A percentile compares a stretch with the other conserved stretches of the same genome.
phyloP scores from a whole-genome alignment of 2,329 filamentous ascomycete species.

The Cytospora piceae region DNA sequence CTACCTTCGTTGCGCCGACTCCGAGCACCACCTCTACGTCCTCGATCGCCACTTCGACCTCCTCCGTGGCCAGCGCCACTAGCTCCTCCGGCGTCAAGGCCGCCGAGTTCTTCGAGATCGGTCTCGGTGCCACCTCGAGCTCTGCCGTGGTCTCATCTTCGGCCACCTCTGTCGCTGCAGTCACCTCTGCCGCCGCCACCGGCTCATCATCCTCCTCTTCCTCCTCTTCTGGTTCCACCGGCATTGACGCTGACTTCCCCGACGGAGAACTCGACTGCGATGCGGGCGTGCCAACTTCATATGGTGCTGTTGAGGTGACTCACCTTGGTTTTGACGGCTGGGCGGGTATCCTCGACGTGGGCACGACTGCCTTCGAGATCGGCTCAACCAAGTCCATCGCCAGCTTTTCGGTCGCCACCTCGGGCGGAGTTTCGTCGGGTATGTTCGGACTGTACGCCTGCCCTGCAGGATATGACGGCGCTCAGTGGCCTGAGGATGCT shows the following conservation, averaged over 20 bases:
- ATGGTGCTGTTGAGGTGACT: conserved; percentile 73
- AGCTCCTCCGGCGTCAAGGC: conserved; percentile 39
- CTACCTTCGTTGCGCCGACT: conserved; percentile 47
- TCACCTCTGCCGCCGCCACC: conserved; percentile 34
- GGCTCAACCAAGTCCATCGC: conserved; percentile 52
- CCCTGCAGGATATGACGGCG: conserved; percentile 88
- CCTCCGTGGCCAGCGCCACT: conserved; percentile 39
- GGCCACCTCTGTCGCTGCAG: conserved; percentile 31
- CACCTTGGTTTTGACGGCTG: conserved; percentile 76
- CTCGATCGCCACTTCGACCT: conserved; percentile 34
- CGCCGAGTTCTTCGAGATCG: conserved; percentile 57
- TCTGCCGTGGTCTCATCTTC: conserved; percentile 37
- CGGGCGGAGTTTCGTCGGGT: conserved; percentile 63
- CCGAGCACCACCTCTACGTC: conserved; percentile 35
- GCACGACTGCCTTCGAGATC: conserved; percentile 16
- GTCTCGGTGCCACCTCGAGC: conserved; percentile 40
- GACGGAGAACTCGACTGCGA: conserved; percentile 73
- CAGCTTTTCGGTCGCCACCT: conserved; percentile 66
- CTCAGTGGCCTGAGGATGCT: conserved; percentile 75
- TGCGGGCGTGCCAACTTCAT: conserved; percentile 72
- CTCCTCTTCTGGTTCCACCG: conserved; percentile 46
- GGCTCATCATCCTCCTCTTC: conserved; percentile 37
- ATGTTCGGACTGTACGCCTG: conserved; percentile 92
- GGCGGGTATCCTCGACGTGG: conserved; percentile 72
- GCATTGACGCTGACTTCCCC: conserved; percentile 72